phyloP scores from a whole-genome alignment of 306 rosid species.

The Lathyrus oleraceus region DNA sequence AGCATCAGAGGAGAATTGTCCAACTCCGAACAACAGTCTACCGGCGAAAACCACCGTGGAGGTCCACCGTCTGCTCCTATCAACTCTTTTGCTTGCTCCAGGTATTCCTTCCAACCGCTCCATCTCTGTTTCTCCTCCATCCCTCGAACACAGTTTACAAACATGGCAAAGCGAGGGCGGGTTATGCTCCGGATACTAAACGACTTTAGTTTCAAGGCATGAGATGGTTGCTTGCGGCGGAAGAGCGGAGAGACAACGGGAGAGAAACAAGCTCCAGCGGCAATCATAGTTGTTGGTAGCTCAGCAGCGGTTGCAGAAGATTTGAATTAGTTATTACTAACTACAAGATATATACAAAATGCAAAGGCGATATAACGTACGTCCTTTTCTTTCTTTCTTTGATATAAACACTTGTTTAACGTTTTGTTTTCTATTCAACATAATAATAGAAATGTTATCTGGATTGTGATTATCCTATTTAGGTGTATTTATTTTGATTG shows the following conservation, averaged over 20 bases:
- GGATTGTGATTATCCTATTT: no score
- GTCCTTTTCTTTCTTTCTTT: no score
- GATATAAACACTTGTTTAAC: no score
- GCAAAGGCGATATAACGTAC: no score
- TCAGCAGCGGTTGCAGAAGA: neutral
- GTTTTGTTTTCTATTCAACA: no score
- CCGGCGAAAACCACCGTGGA: slow-evolving; percentile 91
- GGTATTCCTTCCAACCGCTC: slow-evolving; percentile 46
- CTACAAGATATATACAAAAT: no score
- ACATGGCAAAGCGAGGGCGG: slow-evolving; percentile 37
- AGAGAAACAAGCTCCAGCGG: slow-evolving; percentile 38
- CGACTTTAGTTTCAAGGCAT: slow-evolving; percentile 13
- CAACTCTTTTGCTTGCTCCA: slow-evolving; percentile 52
- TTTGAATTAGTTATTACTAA: no score
- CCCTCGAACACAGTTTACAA: slow-evolving; percentile 33
- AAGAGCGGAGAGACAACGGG: slow-evolving; percentile 19
- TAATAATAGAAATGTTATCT: no score
- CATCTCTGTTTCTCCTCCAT: slow-evolving; percentile 8
- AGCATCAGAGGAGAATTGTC: slow-evolving; percentile 65
- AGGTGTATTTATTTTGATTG: no score
- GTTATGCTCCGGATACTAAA: neutral
- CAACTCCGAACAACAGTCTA: slow-evolving; percentile 51
- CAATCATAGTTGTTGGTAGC: slow-evolving; percentile 40
- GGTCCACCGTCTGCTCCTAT: slow-evolving; percentile 62
- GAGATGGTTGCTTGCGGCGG: slow-evolving; percentile 24